phyloP scores from a whole-genome alignment of 768 basidiomycete genomes.

The Xerocomus brunneocitrinus region DNA sequence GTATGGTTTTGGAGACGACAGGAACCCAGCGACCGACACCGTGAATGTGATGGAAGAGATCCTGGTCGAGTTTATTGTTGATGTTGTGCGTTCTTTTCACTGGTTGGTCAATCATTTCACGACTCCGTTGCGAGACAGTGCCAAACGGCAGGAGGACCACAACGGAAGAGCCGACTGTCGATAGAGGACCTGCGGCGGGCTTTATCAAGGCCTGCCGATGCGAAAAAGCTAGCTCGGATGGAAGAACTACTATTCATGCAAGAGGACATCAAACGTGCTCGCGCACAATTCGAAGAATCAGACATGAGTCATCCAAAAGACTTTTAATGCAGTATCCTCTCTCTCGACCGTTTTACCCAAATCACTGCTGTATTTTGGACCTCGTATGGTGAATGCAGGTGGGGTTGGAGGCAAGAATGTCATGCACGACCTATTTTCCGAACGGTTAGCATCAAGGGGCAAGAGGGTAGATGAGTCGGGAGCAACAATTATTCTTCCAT shows the following conservation, averaged over 20 bases:
- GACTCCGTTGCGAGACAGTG: slow-evolving; percentile 44
- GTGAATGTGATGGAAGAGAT: slow-evolving; percentile 94
- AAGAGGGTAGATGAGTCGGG: not conserved
- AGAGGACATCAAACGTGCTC: slow-evolving; percentile 87
- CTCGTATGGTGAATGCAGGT: not conserved
- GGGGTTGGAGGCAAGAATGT: not conserved
- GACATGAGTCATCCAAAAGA: slow-evolving; percentile 46
- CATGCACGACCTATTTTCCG: not conserved
- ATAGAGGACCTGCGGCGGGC: slow-evolving; percentile 83
- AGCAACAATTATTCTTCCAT: slow-evolving; percentile 60
- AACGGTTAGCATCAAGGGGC: not conserved
- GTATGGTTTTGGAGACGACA: slow-evolving; percentile 93
- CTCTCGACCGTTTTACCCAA: not conserved
- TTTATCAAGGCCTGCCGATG: slow-evolving; percentile 79
- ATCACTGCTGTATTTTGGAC: slow-evolving; percentile 4
- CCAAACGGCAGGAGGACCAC: slow-evolving; percentile 63
- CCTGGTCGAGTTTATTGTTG: slow-evolving; percentile 83
- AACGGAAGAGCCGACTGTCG: slow-evolving; percentile 69
- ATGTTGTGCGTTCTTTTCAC: slow-evolving; percentile 59
- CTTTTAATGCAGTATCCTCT: slow-evolving; percentile 29
- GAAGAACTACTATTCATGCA: slow-evolving; percentile 92
- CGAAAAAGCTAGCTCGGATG: slow-evolving; percentile 88
- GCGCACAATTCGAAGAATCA: slow-evolving; percentile 67
- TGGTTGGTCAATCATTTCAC: slow-evolving; percentile 1
- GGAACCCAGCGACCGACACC: slow-evolving; percentile 82